Evolutionary conservation across 495 filamentous ascomycete genomes (phyloP), one percentile per base, ranked within the genome.

Genomic region (Margaritispora aquatica): DNA sequence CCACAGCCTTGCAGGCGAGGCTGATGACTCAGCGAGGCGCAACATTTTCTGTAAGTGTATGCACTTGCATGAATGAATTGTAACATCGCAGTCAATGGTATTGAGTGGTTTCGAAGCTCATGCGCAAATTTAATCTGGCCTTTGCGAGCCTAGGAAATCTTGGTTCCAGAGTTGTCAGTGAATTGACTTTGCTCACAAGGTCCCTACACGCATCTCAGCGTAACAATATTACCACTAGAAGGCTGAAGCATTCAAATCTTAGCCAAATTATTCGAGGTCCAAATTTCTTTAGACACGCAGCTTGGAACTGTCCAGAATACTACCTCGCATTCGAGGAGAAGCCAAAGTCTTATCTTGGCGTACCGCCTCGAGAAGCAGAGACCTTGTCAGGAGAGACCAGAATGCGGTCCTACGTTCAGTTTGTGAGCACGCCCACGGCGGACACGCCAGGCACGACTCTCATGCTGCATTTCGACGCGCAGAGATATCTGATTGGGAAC

Each of bases 401-500:
- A 46, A 96, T 96, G 92, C 80, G 83, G 69, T 85, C 75, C 69
- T 78, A 71, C 65, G 79, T 89, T 46, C 83, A 93, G 69, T 70
- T 97, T 61, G 66, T 93, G 60, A 87, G 82, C 51, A 87, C 88
- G 24, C 92, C 95, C n/a, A 92, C 94, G 65, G 86, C 86, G 56
- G 94, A 98, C 68, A 95, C 94, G 1, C 86, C 86, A 17, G 95
- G 92, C 41, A 89, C 89, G 23, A 79, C 81, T 19, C 64, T 97
- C 24, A 50, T 88, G 26, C 77, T 97, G 10, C 81, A 90, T 66
- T 92, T 90, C 67, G 87, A 91, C 54, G 77, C 83, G 52, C 84
- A 85, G 67, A 83, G 90, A 47, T 98, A 97, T 69, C 54, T 97
- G n/a, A 85, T 98, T 65, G 94, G 94, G 8, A 86, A 89, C 68